Evolutionary conservation across 2,329 filamentous ascomycete species (phyloP), one percentile per base, ranked within the genome.

Genomic region (Trichophaea hybrida): DNA sequence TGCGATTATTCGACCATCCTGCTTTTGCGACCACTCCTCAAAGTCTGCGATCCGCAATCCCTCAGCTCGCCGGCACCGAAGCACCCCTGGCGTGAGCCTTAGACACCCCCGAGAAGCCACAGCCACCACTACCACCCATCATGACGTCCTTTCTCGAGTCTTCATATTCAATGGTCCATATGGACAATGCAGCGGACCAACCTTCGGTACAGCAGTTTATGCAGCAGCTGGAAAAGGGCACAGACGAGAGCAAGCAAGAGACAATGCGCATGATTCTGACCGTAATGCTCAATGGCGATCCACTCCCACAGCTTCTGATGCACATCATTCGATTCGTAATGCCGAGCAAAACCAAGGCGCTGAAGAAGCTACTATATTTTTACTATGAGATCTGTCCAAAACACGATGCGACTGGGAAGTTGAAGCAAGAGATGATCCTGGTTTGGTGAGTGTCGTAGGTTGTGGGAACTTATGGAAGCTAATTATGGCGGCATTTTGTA

Each of bases 311-410:
- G 68, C 79, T 98, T 17, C 83, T 98, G 69, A 98, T 98, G 93
- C 93, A 97, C 76, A 98, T 98, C 71, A 98, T 98, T 73, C 88
- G 93, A 73, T 98, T 98, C 73, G 90, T 98, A 69, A 98, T 98
- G 93, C 93, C 93, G 12, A 95, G 89, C 65, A 96, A 94, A 77
- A 88, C 86, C 74, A 98, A 98, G 77, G 78, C 85, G 46, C 78
- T 98, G 69, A 98, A 98, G 81, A 98, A 98, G 78, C 80, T 98
- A 63, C 81, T 98, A 59, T 98, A 98, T 76, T 93, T 98, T 74
- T 98, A 98, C 77, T 96, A 97, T 73, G 93, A 98, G 75, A 93
- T 97, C 72, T 97, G 93, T 73, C 93, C 91, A 44, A 98, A 98
- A 77, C 83, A 89, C 60, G 93, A 98, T 74, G 78, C 84, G 57